Evolutionary conservation across 192 early-diverging fungal genomes (phyloP).

Genomic region (Irineochytrium annulatum): DNA sequence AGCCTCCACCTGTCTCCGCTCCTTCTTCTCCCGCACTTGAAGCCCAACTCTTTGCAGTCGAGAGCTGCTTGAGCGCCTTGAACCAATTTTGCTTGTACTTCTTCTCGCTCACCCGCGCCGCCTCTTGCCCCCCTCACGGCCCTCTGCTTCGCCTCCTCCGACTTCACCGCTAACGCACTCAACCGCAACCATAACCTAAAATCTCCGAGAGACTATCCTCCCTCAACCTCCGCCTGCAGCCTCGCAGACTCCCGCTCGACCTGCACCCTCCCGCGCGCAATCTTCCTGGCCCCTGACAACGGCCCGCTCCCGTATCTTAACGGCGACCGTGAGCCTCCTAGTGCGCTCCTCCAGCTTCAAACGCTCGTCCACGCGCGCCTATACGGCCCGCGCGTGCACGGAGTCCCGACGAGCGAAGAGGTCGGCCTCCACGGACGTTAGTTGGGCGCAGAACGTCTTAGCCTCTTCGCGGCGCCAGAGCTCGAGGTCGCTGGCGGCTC

Average conservation of each 20-base stretch:
- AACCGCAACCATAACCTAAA: slow-evolving; percentile 24
- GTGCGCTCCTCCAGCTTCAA: slow-evolving; percentile 20
- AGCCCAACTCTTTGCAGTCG: slow-evolving; percentile 17
- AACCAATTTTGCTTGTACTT: slow-evolving; percentile 40
- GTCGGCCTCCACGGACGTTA: slow-evolving; percentile 26
- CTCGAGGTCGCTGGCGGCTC: slow-evolving; percentile 44
- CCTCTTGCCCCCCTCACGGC: slow-evolving; percentile 22
- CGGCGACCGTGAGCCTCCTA: slow-evolving; percentile 14
- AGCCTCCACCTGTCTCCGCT: slow-evolving; percentile 12
- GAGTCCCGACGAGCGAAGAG: slow-evolving; percentile 31
- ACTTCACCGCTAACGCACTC: slow-evolving; percentile 24
- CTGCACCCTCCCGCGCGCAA: slow-evolving; percentile 9
- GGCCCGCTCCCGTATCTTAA: slow-evolving; percentile 27
- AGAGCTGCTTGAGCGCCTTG: slow-evolving; percentile 27
- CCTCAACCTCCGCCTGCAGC: slow-evolving; percentile 15
- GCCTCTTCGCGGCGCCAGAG: slow-evolving; percentile 45
- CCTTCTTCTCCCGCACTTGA: slow-evolving; percentile 14
- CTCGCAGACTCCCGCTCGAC: slow-evolving; percentile 13
- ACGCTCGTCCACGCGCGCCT: slow-evolving; percentile 20
- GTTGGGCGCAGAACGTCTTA: slow-evolving; percentile 32
- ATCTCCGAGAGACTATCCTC: slow-evolving; percentile 32
- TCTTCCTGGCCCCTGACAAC: slow-evolving; percentile 16
- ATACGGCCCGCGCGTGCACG: slow-evolving; percentile 22
- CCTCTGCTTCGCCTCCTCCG: slow-evolving; percentile 20
- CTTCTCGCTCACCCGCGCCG: slow-evolving; percentile 22